Conservation (phyloP, 148 eudicot species). For the Rhododendron ferrugineum region DNA sequence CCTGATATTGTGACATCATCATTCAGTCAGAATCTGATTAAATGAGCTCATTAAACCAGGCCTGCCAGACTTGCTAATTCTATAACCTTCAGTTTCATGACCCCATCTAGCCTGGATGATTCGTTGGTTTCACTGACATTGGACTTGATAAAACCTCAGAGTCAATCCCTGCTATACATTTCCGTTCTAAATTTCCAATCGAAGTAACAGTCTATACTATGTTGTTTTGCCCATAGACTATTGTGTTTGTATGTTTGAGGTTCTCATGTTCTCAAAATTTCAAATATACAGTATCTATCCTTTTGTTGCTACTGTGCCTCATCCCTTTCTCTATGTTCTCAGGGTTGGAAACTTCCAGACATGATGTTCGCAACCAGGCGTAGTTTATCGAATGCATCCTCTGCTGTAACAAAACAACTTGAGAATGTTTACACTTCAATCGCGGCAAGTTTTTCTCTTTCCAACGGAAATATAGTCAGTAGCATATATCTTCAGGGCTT, state of each 20-base stretch:
- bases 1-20: neutral
- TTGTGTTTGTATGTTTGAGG: neutral
- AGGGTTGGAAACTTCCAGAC: slow-evolving; percentile 93
- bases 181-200: neutral
- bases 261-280: neutral
- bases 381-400: slow-evolving; percentile 67
- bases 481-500: neutral
- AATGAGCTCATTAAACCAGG: neutral
- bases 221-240: neutral
- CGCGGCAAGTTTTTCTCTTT: slow-evolving; percentile 37
- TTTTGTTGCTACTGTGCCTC: neutral
- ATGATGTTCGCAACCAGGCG: slow-evolving; percentile 88
- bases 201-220: neutral
- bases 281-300: neutral
- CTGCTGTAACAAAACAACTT: slow-evolving; percentile 54
- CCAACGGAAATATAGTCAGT: neutral
- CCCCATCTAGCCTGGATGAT: neutral
- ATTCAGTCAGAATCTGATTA: neutral
- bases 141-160: neutral
- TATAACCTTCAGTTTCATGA: neutral
- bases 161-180: neutral
- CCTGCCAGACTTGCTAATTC: neutral
- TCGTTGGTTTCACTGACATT: neutral
- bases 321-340: slow-evolving; percentile 18
- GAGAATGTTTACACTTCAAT: slow-evolving; percentile 65